Evolutionary conservation across 495 filamentous ascomycete genomes (phyloP).

Genomic region (Aspergillus diversus): DNA sequence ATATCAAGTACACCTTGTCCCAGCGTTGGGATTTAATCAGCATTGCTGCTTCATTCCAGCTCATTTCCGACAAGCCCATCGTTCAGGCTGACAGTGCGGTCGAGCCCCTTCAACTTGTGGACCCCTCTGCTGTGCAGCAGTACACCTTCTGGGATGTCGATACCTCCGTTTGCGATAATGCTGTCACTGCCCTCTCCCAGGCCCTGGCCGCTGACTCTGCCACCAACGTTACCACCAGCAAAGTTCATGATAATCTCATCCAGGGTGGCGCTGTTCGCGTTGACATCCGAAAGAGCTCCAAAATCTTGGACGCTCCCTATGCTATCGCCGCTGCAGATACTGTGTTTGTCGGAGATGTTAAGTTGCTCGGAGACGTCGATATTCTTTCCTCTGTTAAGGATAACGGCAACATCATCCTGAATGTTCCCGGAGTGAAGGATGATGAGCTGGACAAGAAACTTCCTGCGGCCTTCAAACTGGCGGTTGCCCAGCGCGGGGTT

Average conservation of each 20-base stretch:
- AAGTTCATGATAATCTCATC: conserved; percentile 80
- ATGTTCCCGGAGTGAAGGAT: conserved; percentile 74
- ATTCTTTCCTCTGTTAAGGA: conserved; percentile 70
- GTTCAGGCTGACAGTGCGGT: conserved; percentile 41
- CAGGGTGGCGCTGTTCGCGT: conserved; percentile 84
- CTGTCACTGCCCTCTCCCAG: conserved; percentile 68
- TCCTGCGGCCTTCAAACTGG: conserved; percentile 64
- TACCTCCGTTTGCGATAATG: conserved; percentile 64
- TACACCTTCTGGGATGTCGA: conserved; percentile 96
- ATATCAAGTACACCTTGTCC: conserved; percentile 87
- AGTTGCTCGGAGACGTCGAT: conserved; percentile 75
- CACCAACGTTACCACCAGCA: conserved; percentile 75
- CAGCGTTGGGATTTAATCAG: conserved; percentile 81
- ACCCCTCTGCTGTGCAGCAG: conserved; percentile 62
- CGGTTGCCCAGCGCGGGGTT: conserved; percentile 66
- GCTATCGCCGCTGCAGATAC: conserved; percentile 78
- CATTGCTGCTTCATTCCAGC: conserved; percentile 69
- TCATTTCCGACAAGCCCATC: conserved; percentile 58
- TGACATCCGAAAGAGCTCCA: conserved; percentile 82
- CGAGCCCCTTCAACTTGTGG: conserved; percentile 50
- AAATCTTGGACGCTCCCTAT: conserved; percentile 82
- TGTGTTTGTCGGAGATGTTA: conserved; percentile 74
- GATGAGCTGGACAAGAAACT: conserved; percentile 92
- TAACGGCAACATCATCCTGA: conserved; percentile 73
- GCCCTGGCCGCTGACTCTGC: conserved; percentile 74